Evolutionary conservation across 805 yeast species (phyloP), one percentile per base, ranked within the genome.

Genomic region (Pichia rugopelliculosa): DNA sequence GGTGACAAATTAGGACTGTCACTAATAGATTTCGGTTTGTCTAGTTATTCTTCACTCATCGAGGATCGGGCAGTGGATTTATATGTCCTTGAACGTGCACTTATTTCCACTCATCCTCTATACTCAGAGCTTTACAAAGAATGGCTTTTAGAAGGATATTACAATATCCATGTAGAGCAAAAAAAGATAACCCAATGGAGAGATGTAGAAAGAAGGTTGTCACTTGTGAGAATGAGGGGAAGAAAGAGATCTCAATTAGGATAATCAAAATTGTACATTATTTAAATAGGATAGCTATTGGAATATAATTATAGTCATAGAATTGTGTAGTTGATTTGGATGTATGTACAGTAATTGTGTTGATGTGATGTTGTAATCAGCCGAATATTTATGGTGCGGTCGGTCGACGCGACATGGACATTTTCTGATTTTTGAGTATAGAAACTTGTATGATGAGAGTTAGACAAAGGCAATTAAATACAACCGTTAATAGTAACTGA

Each of bases 61-160:
- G 99, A 93, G 58, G 98, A 91, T 59, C 89, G 87, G 64, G 98
- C 98, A 3, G 99, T 93, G n/a, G 99, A 93, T 64, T 65, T 93
- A 50, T 93, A 93, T 58, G 98, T 93, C 11, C 67, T 93, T 51
- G 99, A 93, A 65, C 72, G 98, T 57, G 98, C 99, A 0, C 75
- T 93, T 18, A 68, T 79, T 26, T 87, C 96, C 55, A 93, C 99
- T 1, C 99, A 93, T 65, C 91, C 98, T 0, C 72, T 74, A 6
- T 77, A 76, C 58, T 73, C 96, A 2, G 74, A 72, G 1, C 57
- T 62, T 39, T 89, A 89, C 61, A 82, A 78, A 56, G 62, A 67
- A 38, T 82, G 91, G 89, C 58, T 89, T 6, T 66, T 90, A 51
- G 74, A 79, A 47, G 96, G 96, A 0, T 88, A 87, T 58, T 65